Percentiles rank a stretch among this genome's conserved stretches.
phyloP scores from a whole-genome alignment of 106 monocot species.

The Dioscorea dumetorum region DNA sequence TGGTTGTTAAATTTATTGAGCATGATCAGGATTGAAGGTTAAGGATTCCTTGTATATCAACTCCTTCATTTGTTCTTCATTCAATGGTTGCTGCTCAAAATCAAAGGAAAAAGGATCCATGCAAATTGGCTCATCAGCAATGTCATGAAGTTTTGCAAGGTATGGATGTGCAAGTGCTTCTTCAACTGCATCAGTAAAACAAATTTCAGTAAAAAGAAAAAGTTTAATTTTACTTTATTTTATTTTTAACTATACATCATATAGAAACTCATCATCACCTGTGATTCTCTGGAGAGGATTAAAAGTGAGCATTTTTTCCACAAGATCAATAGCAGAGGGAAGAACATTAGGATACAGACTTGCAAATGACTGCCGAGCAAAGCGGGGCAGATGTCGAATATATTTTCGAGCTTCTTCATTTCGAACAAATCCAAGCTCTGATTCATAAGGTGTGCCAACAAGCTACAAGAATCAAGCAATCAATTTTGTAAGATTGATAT shows the following conservation, averaged over 20 bases:
- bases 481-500: not conserved
- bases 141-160: slow-evolving; percentile 71
- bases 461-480: slow-evolving; percentile 1
- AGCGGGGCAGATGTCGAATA: slow-evolving; percentile 7
- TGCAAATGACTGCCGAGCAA: slow-evolving; percentile 7
- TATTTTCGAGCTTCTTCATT: slow-evolving; percentile 13
- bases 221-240: too few relatives aligned
- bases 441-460: slow-evolving; percentile 12
- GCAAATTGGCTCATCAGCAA: slow-evolving; percentile 82
- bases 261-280: not conserved
- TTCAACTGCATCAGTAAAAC: slow-evolving; percentile 48
- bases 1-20: not conserved
- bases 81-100: slow-evolving; percentile 72
- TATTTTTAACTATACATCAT: too few relatives aligned
- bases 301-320: slow-evolving; percentile 20
- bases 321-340: slow-evolving; percentile 16
- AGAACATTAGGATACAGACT: slow-evolving; percentile 7
- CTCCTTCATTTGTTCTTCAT: slow-evolving; percentile 87
- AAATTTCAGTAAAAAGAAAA: not conserved
- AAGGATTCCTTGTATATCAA: slow-evolving; percentile 85
- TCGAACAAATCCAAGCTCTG: slow-evolving; percentile 9
- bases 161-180: slow-evolving; percentile 93
- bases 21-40: slow-evolving; percentile 47
- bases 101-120: slow-evolving; percentile 84
- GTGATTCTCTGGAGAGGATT: slow-evolving; percentile 14